These are phyloP conservation scores for Crithidia fasciculata DNA, from an alignment of 208 protist genomes.

Conservation along the genomic window DNA sequence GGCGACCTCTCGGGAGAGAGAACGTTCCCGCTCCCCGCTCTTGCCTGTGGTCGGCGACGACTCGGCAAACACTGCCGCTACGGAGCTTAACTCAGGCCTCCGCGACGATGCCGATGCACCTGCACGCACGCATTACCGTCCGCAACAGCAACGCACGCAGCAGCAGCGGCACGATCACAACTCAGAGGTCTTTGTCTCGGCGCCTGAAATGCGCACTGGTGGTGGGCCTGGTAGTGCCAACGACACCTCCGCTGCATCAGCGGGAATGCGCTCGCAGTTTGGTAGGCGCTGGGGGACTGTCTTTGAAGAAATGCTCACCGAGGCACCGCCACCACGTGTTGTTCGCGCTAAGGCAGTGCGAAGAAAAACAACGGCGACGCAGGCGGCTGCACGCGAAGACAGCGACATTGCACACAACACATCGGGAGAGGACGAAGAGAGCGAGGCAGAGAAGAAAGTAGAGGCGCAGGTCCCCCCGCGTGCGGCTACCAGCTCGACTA, in stretches of 20 bases:
- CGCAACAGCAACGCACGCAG: no score
- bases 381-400: neutral
- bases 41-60: neutral
- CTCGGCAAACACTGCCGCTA: no score
- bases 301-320: conserved; percentile 49
- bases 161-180: neutral
- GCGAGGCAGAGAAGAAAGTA: neutral
- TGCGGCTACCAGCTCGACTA: neutral
- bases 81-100: no score
- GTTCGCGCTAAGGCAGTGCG: neutral
- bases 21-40: neutral
- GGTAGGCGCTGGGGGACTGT: conserved; percentile 56
- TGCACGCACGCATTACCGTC: no score
- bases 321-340: neutral
- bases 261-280: conserved; percentile 39
- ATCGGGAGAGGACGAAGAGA: neutral
- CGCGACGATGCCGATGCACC: no score
- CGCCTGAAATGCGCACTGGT: no score
- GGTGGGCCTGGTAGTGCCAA: neutral
- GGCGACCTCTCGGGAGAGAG: neutral
- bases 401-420: neutral
- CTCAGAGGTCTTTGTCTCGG: neutral
- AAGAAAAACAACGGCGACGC: neutral
- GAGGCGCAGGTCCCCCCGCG: no score
- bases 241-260: neutral